phyloP scores from a whole-genome alignment of 129 eudicot species.

The Tagetes erecta region DNA sequence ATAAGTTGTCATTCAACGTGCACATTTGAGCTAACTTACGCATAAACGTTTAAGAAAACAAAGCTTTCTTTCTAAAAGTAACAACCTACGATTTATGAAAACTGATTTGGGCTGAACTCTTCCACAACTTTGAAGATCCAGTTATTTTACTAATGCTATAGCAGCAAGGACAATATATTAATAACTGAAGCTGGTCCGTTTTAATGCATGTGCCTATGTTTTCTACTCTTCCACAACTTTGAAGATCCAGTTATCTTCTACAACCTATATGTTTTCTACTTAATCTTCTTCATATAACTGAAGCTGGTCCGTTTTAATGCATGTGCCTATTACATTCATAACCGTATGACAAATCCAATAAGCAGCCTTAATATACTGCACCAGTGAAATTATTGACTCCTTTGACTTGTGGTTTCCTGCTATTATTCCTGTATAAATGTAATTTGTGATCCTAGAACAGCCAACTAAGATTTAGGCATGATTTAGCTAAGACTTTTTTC shows the following conservation, averaged over 20 bases:
- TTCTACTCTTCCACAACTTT: no score
- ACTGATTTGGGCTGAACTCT: background rate
- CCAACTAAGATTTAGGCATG: background rate
- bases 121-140: background rate
- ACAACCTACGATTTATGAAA: constrained; percentile 13
- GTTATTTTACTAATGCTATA: background rate
- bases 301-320: background rate
- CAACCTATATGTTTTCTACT: background rate
- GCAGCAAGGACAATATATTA: background rate
- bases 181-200: no score
- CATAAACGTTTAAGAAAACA: background rate
- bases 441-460: constrained; percentile 8
- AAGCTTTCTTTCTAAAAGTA: background rate
- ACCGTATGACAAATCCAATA: constrained; percentile 9
- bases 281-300: background rate
- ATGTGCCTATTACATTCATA: background rate
- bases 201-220: no score
- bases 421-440: background rate
- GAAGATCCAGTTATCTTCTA: no score
- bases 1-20: background rate
- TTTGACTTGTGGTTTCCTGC: constrained; percentile 9
- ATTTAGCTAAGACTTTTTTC: background rate
- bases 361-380: background rate
- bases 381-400: background rate
- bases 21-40: background rate